phyloP scores from a whole-genome alignment of 148 eudicot genomes.

The Vaccinium macrocarpon region DNA sequence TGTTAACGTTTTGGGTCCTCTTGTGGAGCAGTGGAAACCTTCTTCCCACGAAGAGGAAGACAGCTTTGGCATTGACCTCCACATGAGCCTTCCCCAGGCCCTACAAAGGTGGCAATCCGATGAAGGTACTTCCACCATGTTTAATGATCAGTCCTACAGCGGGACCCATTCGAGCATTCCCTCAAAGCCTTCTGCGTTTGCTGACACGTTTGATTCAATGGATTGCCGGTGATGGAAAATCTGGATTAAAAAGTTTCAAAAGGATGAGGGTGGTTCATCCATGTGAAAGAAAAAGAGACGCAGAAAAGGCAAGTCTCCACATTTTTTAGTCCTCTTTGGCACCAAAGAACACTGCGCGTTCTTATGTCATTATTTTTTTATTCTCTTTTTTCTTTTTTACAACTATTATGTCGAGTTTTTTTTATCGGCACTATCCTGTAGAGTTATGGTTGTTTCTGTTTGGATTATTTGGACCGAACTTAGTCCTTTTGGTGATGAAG shows the following conservation, averaged over 20 bases:
- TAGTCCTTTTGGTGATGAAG: neutral
- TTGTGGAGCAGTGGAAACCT: constrained; percentile 59
- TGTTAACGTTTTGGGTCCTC: constrained; percentile 46
- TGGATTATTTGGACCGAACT: constrained; percentile 1
- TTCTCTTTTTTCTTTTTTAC: neutral
- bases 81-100: constrained; percentile 54
- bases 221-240: constrained; percentile 30
- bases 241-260: neutral
- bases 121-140: constrained; percentile 40
- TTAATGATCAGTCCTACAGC: constrained; percentile 22
- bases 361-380: neutral
- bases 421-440: neutral
- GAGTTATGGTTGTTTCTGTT: constrained; percentile 6
- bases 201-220: constrained; percentile 33
- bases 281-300: neutral
- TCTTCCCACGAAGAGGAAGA: constrained; percentile 33
- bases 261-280: neutral
- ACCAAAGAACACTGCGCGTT: neutral
- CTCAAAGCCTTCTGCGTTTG: constrained; percentile 35
- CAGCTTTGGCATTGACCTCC: constrained; percentile 33
- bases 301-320: neutral
- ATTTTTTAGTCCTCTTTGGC: neutral
- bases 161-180: constrained; percentile 33
- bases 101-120: constrained; percentile 50
- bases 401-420: neutral